Base-by-base conservation (phyloP, 176 grass and related monocot genomes). In the Hsuehochloa calcarea region DNA sequence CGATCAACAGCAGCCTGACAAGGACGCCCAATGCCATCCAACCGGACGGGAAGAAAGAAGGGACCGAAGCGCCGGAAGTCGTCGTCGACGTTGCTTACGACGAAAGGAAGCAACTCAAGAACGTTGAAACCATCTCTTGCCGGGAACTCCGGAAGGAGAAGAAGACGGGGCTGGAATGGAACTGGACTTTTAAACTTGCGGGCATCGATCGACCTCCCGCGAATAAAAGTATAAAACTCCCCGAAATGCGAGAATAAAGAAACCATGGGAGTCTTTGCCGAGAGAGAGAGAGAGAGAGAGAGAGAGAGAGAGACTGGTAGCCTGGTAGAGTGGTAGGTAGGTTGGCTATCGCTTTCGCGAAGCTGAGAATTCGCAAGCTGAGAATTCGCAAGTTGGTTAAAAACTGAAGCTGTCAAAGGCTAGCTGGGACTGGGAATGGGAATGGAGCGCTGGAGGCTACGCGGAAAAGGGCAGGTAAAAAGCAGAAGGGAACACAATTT, bases 341-440 rank as follows among this genome's bases (percentile, higher is more conserved):
- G 79, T 73, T 39, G 72, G 20, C 55, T 60, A 76, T 86, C 84
- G 66, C 84, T 86, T 25, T 90, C 88, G 59, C 40, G 56, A 81
- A 90, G 68, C 79, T 59, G 37, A 50, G 72, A 82, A 64, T 77
- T 64, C 54, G 45, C 83, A n/a, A 70, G 45, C 70, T 56, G 47
- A 50, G 72, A 82, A 64, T 77, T 64, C 54, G 45, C 83, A n/a
- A 70, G 45, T 76, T 56, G 47, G 83, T 90, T 90, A 86, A 45
- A 77, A 81, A n/a, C 26, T 6, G 54, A 15, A 50, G 65, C 58
- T 23, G 43, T 34, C 71, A 46, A 65, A 10, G 8, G 31, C 46
- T 47, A 31, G 65, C 56, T 86, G 15, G 8, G 54, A 59, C 56
- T 86, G 15, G 8, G 54, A 59, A 63, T 71, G 44, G 80, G 74